Conservation (phyloP, 306 rosid species). For the Acacia melanoxylon region DNA sequence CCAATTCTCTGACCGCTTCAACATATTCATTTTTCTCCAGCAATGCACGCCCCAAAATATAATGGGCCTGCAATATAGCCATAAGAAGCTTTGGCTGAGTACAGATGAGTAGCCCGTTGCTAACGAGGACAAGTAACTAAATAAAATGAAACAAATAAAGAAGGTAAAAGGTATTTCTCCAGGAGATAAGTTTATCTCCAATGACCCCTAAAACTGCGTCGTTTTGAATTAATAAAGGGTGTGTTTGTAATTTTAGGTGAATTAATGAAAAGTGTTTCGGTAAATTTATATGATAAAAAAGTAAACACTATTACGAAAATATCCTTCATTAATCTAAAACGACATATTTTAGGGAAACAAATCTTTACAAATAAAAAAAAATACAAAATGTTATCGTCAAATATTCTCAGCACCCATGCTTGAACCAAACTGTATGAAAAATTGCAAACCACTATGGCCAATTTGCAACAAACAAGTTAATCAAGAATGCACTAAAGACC, state of each 20-base stretch:
- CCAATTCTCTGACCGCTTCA: conserved; percentile 68
- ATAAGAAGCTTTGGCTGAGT: conserved; percentile 21
- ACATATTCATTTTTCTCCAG: conserved; percentile 54
- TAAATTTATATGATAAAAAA: too few relatives aligned
- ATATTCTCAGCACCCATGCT: background rate
- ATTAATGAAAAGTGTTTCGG: too few relatives aligned
- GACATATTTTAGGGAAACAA: too few relatives aligned
- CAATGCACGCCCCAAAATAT: conserved; percentile 82
- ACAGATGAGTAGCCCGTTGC: background rate
- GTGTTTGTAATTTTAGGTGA: too few relatives aligned
- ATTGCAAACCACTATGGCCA: conserved; percentile 5
- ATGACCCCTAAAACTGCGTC: too few relatives aligned
- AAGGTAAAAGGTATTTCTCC: too few relatives aligned
- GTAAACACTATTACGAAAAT: too few relatives aligned
- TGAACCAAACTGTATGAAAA: background rate
- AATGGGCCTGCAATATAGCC: conserved; percentile 68
- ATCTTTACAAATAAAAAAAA: too few relatives aligned
- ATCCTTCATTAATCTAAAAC: too few relatives aligned
- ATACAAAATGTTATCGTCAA: conserved; percentile 6
- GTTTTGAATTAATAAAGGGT: too few relatives aligned
- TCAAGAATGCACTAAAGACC: background rate
- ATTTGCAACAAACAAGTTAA: background rate
- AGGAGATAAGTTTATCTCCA: too few relatives aligned
- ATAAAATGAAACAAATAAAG: conserved; percentile 14
- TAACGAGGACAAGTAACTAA: background rate